A percentile compares a stretch with the other conserved stretches of the same genome.
These are phyloP conservation scores for Yarrowia hollandica DNA, from an alignment of 805 yeast species.

Conservation along the genomic window DNA sequence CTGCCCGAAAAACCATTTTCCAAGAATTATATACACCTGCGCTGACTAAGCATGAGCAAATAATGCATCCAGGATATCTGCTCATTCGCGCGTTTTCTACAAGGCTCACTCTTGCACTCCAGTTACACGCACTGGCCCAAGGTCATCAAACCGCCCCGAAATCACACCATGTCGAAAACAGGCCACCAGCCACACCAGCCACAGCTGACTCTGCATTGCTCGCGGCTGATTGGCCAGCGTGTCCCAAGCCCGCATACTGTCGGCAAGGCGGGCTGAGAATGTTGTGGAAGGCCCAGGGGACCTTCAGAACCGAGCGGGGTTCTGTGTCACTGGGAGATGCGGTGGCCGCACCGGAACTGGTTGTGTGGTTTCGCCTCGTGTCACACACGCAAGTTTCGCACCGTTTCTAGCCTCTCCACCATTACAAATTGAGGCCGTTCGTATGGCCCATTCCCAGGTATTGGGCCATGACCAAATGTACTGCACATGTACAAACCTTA, in stretches of 20 bases:
- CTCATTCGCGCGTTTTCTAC: not conserved
- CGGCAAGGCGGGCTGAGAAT: constrained; percentile 21
- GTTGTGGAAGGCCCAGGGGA: constrained; percentile 9
- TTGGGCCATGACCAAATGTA: constrained; percentile 25
- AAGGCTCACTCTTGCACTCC: not conserved
- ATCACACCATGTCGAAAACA: not conserved
- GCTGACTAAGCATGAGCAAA: constrained; percentile 11
- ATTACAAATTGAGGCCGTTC: not conserved
- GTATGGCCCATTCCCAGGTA: constrained; percentile 1
- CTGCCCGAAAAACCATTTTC: no score
- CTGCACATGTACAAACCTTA: constrained; percentile 23
- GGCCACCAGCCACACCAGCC: constrained; percentile 28
- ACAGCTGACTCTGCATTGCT: constrained; percentile 7
- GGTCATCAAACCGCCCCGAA: no score
- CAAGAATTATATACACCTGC: not conserved
- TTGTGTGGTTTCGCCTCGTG: no score
- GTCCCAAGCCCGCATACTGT: constrained; percentile 7
- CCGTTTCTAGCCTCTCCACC: no score
- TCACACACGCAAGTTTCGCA: no score
- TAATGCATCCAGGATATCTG: not conserved
- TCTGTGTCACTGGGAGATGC: no score
- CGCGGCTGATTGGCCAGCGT: constrained; percentile 1
- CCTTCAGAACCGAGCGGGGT: no score
- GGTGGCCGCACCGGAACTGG: no score
- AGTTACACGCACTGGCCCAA: not conserved